A percentile compares a stretch with the other conserved stretches of the same genome.
Evolutionary conservation across 306 rosid genomes (phyloP).

Genomic region (Dalbergia oliveri): DNA sequence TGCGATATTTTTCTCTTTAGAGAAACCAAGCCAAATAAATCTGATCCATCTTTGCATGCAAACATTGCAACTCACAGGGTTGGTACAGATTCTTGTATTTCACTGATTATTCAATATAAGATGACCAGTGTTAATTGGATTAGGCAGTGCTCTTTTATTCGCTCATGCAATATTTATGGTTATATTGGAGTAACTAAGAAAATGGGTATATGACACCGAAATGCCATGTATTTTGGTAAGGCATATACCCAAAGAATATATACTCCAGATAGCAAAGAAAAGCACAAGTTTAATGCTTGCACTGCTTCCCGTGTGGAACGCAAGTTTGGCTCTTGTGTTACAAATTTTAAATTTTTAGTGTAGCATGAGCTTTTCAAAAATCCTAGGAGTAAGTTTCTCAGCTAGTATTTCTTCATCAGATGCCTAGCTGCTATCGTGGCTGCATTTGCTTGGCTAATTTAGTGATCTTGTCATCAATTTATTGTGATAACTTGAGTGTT

Average conservation of each 20-base stretch:
- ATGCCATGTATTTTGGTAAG: background rate
- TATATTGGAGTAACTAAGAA: constrained; percentile 41
- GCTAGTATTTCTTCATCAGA: too few species aligned
- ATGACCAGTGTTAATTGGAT: too few species aligned
- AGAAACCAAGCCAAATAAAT: constrained; percentile 70
- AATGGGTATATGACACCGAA: constrained; percentile 38
- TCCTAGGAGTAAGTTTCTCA: too few species aligned
- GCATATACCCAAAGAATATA: background rate
- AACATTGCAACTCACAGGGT: background rate
- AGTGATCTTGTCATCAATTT: too few species aligned
- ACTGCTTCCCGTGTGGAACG: constrained; percentile 44
- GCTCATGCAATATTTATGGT: background rate
- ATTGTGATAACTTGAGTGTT: too few species aligned
- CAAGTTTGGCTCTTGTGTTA: constrained; percentile 82
- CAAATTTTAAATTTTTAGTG: constrained; percentile 36
- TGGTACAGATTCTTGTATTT: background rate
- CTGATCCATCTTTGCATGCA: constrained; percentile 60
- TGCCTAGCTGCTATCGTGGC: too few species aligned
- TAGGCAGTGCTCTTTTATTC: too few species aligned
- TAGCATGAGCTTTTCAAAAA: background rate
- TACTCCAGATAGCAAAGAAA: constrained; percentile 51
- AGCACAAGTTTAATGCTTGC: constrained; percentile 73
- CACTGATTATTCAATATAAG: background rate
- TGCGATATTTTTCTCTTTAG: constrained; percentile 63
- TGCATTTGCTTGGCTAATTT: too few species aligned